Percentiles rank a stretch among this genome's conserved stretches.
Conservation (phyloP, 2,329 filamentous ascomycete genomes). For the Leptographium radiaticola region DNA sequence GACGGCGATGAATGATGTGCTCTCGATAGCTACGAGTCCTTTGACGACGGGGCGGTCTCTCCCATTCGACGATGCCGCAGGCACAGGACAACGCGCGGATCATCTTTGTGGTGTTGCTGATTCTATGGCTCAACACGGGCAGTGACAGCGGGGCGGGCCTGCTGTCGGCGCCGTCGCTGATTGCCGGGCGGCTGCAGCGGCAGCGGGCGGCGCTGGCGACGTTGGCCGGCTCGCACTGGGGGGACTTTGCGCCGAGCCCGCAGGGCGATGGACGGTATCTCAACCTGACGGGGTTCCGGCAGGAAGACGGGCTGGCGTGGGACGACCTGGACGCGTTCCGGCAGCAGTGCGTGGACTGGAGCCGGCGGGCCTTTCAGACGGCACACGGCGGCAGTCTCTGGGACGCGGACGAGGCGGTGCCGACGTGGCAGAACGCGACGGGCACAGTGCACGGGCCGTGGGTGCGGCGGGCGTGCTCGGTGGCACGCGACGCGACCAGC, state of each 20-base stretch:
- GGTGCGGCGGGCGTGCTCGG: conserved; percentile 43
- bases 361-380: conserved; percentile 31
- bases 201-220: conserved; percentile 38
- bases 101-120: conserved; percentile 25
- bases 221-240: conserved; percentile 44
- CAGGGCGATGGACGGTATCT: conserved; percentile 29
- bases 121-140: conserved; percentile 31
- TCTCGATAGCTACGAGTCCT: neutral
- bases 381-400: conserved; percentile 14
- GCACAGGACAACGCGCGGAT: conserved; percentile 30
- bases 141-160: conserved; percentile 28
- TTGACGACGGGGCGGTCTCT: neutral
- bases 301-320: conserved; percentile 68
- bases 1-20: neutral
- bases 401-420: conserved; percentile 18
- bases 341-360: conserved; percentile 49
- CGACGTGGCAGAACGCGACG: conserved; percentile 67
- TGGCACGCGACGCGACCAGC: conserved; percentile 30
- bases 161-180: conserved; percentile 26
- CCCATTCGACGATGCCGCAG: conserved; percentile 27
- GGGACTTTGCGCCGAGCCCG: conserved; percentile 40
- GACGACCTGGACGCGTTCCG: conserved; percentile 54
- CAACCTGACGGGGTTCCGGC: conserved; percentile 66
- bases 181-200: conserved; percentile 32
- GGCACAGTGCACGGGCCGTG: conserved; percentile 67